These are phyloP conservation scores for Cokeromyces recurvatus DNA, from an alignment of 371 early-diverging fungal genomes.

Conservation along the genomic window DNA sequence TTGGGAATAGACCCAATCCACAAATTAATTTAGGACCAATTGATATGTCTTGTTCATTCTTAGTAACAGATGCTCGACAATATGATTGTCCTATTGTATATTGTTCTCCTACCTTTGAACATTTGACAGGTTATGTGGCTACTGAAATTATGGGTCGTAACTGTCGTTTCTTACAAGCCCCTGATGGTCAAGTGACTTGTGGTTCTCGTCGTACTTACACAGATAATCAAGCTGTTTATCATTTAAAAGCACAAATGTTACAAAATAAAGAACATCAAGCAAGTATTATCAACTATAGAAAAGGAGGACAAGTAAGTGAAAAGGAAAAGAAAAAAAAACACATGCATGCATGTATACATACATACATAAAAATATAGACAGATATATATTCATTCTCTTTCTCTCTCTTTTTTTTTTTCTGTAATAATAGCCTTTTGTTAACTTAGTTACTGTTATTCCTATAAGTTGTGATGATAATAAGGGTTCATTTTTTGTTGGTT, in stretches of 20 bases:
- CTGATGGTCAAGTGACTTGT: slow-evolving; percentile 47
- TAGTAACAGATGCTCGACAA: slow-evolving; percentile 53
- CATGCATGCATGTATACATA: too few relatives aligned
- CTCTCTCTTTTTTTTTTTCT: not conserved
- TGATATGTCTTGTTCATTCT: slow-evolving; percentile 62
- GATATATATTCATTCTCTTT: too few relatives aligned
- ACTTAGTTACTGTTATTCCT: slow-evolving; percentile 66
- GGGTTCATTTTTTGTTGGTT: slow-evolving; percentile 62
- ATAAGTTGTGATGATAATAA: slow-evolving; percentile 41
- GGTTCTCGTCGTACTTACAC: slow-evolving; percentile 56
- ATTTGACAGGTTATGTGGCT: slow-evolving; percentile 58
- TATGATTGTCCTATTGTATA: slow-evolving; percentile 58
- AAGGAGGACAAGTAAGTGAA: slow-evolving; percentile 54
- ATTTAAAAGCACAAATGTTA: slow-evolving; percentile 48
- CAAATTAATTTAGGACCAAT: slow-evolving; percentile 63
- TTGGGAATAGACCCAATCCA: slow-evolving; percentile 45
- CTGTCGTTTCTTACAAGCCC: slow-evolving; percentile 67
- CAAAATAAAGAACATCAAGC: slow-evolving; percentile 60
- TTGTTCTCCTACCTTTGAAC: slow-evolving; percentile 58
- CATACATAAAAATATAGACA: not conserved
- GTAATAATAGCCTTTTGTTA: slow-evolving; percentile 62
- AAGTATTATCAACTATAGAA: slow-evolving; percentile 63
- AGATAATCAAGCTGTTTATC: slow-evolving; percentile 54
- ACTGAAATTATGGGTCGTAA: slow-evolving; percentile 61
- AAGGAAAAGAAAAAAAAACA: too few relatives aligned